Conservation (phyloP, 441 rosid species). For the Flueggea neowawraea region DNA sequence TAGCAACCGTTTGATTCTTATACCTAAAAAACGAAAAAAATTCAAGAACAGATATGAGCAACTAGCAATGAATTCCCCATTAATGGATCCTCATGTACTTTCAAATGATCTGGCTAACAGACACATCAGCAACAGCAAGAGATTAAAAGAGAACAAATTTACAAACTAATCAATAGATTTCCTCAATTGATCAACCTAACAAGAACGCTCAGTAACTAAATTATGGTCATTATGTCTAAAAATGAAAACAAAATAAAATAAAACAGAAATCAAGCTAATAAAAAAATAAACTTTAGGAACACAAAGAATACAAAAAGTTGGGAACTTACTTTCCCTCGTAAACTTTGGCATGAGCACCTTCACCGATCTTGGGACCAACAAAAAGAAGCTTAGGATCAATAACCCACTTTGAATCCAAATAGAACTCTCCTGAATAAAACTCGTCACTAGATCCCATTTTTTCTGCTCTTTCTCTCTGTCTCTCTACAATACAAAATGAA, state of each 20-base stretch:
- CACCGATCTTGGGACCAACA: conserved; percentile 98
- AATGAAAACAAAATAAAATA: neutral
- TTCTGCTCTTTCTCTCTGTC: neutral
- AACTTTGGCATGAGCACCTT: conserved; percentile 98
- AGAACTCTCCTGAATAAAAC: conserved; percentile 56
- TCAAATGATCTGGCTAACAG: conserved; percentile 2
- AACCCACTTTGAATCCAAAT: conserved; percentile 80
- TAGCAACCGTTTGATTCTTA: conserved; percentile 78
- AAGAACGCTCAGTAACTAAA: neutral
- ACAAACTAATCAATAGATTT: neutral
- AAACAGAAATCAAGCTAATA: conserved; percentile 7
- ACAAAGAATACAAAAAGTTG: conserved; percentile 1
- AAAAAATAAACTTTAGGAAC: neutral
- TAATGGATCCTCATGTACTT: too few relatives aligned
- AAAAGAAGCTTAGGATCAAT: conserved; percentile 85
- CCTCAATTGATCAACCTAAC: conserved; percentile 4
- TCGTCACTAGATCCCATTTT: conserved; percentile 82
- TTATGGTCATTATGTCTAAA: neutral
- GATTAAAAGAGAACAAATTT: too few relatives aligned
- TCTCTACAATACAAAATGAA: neutral
- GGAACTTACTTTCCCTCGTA: conserved; percentile 95
- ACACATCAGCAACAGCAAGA: too few relatives aligned
- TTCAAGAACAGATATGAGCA: neutral
- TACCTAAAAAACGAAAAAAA: conserved; percentile 46
- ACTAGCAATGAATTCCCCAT: too few relatives aligned